Evolutionary conservation across 805 yeast species (phyloP).

Genomic region (Dipodascus geniculatus): DNA sequence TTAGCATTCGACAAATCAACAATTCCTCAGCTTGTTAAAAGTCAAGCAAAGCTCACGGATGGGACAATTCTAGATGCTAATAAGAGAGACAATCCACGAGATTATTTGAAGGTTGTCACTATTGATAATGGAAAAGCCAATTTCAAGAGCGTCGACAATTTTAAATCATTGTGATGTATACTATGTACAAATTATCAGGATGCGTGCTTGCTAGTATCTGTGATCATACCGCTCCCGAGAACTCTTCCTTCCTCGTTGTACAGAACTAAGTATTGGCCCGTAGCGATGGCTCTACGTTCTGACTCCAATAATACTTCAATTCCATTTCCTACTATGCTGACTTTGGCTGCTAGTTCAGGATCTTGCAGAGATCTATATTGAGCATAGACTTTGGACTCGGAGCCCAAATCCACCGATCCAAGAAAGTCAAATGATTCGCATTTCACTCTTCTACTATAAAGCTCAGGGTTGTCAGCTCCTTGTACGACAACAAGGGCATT

Average conservation of each 20-base stretch:
- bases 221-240: neutral
- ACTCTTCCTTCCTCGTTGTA: slow-evolving; percentile 27
- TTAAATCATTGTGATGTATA: neutral
- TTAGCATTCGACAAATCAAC: neutral
- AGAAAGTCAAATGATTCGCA: slow-evolving; percentile 44
- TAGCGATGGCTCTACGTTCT: slow-evolving; percentile 64
- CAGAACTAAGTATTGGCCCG: slow-evolving; percentile 76
- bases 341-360: slow-evolving; percentile 32
- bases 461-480: slow-evolving; percentile 47
- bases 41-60: neutral
- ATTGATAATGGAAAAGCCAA: neutral
- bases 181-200: neutral
- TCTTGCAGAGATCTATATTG: slow-evolving; percentile 69
- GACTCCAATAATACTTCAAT: slow-evolving; percentile 32
- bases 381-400: slow-evolving; percentile 19
- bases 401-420: slow-evolving; percentile 9
- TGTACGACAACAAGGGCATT: slow-evolving; percentile 74
- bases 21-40: neutral
- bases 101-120: neutral
- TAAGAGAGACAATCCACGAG: neutral
- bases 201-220: neutral
- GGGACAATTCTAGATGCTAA: neutral
- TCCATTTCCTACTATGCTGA: slow-evolving; percentile 10
- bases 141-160: neutral
- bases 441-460: slow-evolving; percentile 36